Conservation (phyloP, 2,329 filamentous ascomycete species). For the Colletotrichum noveboracense region DNA sequence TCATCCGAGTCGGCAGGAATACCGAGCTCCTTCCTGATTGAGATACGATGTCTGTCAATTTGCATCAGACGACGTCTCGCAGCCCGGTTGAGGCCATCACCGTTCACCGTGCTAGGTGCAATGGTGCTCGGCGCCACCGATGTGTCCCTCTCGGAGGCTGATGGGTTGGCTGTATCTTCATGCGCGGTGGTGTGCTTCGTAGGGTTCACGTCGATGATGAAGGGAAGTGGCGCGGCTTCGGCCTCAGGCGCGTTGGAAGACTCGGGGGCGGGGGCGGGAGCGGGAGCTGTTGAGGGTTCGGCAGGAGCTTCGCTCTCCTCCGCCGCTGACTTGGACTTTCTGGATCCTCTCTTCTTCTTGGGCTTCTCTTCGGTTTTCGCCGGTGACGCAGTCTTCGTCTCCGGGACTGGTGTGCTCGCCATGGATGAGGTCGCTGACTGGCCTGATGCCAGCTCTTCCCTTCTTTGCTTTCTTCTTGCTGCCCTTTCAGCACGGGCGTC, state of each 20-base stretch:
- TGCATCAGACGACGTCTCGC: conserved; percentile 16
- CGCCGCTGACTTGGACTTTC: conserved; percentile 1
- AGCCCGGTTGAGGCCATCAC: conserved; percentile 19
- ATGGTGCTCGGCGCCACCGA: conserved; percentile 10
- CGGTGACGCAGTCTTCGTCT: conserved; percentile 1
- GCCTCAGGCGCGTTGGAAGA: neutral
- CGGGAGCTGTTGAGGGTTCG: neutral
- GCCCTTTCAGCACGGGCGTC: conserved; percentile 16
- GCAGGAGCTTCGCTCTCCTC: neutral
- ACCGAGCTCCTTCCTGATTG: conserved; percentile 12
- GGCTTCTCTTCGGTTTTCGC: conserved; percentile 14
- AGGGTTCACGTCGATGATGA: conserved; percentile 6
- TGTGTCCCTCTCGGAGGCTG: neutral
- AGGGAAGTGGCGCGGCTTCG: neutral
- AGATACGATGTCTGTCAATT: conserved; percentile 9
- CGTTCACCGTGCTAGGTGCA: neutral
- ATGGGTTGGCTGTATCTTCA: neutral
- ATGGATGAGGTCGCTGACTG: neutral
- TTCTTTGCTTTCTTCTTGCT: conserved; percentile 11
- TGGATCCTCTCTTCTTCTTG: conserved; percentile 6
- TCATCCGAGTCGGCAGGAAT: conserved; percentile 15
- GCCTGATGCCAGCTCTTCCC: conserved; percentile 2
- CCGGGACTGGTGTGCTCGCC: conserved; percentile 15
- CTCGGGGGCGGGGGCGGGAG: neutral
- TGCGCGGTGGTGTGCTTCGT: neutral